Evolutionary conservation across 2,329 filamentous ascomycete species (phyloP).

Genomic region (Massarina eburnea): DNA sequence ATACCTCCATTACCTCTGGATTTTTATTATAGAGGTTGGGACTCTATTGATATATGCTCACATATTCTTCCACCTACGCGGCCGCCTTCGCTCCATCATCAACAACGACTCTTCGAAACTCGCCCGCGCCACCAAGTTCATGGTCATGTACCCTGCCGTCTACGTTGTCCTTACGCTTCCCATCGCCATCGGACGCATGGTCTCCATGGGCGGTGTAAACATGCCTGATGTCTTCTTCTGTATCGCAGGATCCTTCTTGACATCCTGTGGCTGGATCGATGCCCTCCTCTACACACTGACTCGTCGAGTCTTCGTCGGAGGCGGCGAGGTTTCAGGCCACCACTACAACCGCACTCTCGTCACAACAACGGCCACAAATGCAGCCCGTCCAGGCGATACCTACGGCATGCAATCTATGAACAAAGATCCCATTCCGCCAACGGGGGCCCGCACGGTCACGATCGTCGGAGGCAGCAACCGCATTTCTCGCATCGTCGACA

Average conservation of each 20-base stretch:
- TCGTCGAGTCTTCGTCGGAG: constrained; percentile 42
- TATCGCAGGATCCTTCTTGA: constrained; percentile 61
- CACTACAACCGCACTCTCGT: constrained; percentile 25
- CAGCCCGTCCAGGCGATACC: constrained; percentile 28
- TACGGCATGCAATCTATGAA: constrained; percentile 34
- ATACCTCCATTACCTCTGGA: constrained; percentile 57
- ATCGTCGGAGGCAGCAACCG: constrained; percentile 38
- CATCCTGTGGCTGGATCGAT: constrained; percentile 49
- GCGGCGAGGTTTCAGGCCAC: constrained; percentile 30
- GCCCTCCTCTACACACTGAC: constrained; percentile 47
- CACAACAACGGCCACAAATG: constrained; percentile 22
- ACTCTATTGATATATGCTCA: constrained; percentile 53
- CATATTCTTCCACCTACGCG: constrained; percentile 53
- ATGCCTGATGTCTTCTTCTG: constrained; percentile 60
- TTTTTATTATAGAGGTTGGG: constrained; percentile 56
- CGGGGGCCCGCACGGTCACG: constrained; percentile 33
- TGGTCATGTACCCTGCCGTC: constrained; percentile 67
- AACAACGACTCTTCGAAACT: constrained; percentile 39
- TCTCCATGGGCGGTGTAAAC: constrained; percentile 38
- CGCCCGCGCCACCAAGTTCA: constrained; percentile 54
- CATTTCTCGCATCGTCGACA: constrained; percentile 33
- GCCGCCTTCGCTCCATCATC: constrained; percentile 44
- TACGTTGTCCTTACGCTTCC: constrained; percentile 69
- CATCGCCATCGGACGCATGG: constrained; percentile 53
- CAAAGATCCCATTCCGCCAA: constrained; percentile 20